These are phyloP conservation scores for Ephemerocybe angulata DNA, from an alignment of 768 basidiomycete species.

Conservation along the genomic window DNA sequence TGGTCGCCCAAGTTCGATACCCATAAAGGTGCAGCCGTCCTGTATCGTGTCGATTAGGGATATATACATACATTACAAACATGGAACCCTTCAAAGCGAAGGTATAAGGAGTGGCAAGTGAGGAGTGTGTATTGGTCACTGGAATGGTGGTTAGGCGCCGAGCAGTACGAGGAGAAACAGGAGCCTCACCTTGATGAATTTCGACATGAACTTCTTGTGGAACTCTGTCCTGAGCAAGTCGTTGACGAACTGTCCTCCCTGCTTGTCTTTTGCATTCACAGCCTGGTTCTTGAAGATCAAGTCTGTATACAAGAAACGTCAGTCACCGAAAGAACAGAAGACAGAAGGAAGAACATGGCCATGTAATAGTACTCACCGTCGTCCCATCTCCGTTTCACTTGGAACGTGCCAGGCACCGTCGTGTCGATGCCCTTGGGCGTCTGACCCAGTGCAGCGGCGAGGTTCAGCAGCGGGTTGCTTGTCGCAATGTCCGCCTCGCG, in stretches of 20 bases:
- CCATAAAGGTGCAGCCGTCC: not conserved
- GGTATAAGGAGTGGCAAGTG: too few relatives aligned
- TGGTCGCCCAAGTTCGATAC: not conserved
- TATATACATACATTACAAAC: slow-evolving; percentile 6
- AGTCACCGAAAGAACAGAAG: not conserved
- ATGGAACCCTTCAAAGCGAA: not conserved
- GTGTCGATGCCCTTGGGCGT: slow-evolving; percentile 65
- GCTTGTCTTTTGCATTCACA: slow-evolving; percentile 57
- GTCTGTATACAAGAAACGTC: slow-evolving; percentile 44
- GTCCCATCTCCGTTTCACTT: slow-evolving; percentile 93
- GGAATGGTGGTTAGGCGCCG: not conserved
- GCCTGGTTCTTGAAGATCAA: slow-evolving; percentile 99
- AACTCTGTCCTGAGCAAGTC: slow-evolving; percentile 92
- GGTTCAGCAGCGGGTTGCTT: slow-evolving; percentile 84
- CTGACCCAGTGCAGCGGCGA: slow-evolving; percentile 86
- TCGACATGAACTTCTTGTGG: slow-evolving; percentile 92
- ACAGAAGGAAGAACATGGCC: not conserved
- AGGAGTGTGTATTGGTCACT: slow-evolving; percentile 3
- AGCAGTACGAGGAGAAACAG: not conserved
- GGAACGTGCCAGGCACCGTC: slow-evolving; percentile 76
- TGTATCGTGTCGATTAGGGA: slow-evolving; percentile 6
- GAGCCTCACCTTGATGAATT: slow-evolving; percentile 72
- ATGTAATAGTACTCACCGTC: slow-evolving; percentile 55
- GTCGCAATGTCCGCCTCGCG: slow-evolving; percentile 84
- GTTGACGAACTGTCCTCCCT: slow-evolving; percentile 85